Evolutionary conservation across 148 eudicot genomes (phyloP).

Genomic region (Rhododendron ferrugineum): DNA sequence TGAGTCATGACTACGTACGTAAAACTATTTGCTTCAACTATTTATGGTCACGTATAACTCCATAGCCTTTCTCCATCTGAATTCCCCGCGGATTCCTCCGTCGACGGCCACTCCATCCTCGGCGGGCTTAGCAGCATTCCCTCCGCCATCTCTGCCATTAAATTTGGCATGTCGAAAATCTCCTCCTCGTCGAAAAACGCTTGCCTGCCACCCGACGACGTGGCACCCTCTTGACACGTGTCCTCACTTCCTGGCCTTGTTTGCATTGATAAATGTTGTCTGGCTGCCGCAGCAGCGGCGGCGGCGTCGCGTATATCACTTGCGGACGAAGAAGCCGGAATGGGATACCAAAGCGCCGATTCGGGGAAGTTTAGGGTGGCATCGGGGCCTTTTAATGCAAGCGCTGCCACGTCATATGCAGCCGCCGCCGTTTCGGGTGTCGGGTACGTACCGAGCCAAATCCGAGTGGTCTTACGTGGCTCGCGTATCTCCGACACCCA

Average conservation of each 20-base stretch:
- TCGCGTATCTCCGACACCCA: slow-evolving; percentile 51
- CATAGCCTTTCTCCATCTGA: slow-evolving; percentile 21
- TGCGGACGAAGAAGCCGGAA: slow-evolving; percentile 21
- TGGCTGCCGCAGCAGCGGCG: background rate
- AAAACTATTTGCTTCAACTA: no score
- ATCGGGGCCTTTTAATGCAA: slow-evolving; percentile 30
- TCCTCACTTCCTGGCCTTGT: background rate
- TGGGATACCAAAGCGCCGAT: background rate
- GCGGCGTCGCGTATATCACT: slow-evolving; percentile 30
- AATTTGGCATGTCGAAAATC: slow-evolving; percentile 46
- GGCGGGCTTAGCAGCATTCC: slow-evolving; percentile 57
- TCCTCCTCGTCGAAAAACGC: slow-evolving; percentile 39
- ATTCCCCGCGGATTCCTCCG: slow-evolving; percentile 16
- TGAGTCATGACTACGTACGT: no score
- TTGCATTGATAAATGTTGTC: background rate
- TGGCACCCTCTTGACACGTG: background rate
- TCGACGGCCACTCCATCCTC: slow-evolving; percentile 13
- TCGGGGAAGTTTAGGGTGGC: slow-evolving; percentile 30
- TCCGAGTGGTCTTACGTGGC: slow-evolving; percentile 37
- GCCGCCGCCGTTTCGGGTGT: slow-evolving; percentile 45
- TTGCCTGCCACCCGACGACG: background rate
- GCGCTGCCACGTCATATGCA: slow-evolving; percentile 40
- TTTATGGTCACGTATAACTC: slow-evolving; percentile 19
- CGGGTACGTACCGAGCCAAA: slow-evolving; percentile 43
- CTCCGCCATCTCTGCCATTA: slow-evolving; percentile 54